phyloP scores from a whole-genome alignment of 1,284 basidiomycete species.

The Moesziomyces antarcticus region DNA sequence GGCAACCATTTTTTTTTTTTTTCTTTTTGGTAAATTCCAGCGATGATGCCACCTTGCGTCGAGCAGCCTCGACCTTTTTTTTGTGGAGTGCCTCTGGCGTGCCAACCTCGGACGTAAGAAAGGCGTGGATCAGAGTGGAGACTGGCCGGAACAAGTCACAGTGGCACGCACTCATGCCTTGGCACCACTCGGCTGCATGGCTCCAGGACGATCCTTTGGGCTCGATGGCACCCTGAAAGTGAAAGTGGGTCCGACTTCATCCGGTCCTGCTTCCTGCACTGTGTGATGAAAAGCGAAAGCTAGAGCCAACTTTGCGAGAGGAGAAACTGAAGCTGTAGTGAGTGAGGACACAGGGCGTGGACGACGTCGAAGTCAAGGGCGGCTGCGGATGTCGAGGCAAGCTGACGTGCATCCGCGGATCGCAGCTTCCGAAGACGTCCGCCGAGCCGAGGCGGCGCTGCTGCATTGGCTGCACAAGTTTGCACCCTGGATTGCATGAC shows the following conservation, averaged over 20 bases:
- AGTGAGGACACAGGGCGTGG: no score
- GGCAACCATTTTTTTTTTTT: not conserved
- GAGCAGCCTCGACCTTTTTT: not conserved
- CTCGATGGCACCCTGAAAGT: no score
- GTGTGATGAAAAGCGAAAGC: no score
- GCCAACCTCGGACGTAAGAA: not conserved
- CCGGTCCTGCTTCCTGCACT: no score
- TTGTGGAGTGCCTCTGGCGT: no score
- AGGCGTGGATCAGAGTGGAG: not conserved
- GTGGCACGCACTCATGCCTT: no score
- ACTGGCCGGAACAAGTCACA: not conserved
- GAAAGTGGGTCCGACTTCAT: no score
- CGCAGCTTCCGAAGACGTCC: not conserved
- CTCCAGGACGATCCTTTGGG: not conserved
- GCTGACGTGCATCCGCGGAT: slow-evolving; percentile 10
- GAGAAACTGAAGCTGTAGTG: no score
- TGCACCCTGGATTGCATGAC: slow-evolving; percentile 3
- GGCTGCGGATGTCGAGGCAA: not conserved
- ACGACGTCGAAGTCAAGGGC: not conserved
- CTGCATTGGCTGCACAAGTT: not conserved
- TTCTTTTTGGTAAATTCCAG: not conserved
- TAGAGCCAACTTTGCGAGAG: no score
- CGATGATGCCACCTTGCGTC: slow-evolving; percentile 6
- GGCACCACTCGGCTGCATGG: not conserved
- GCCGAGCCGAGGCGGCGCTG: not conserved